Percentiles rank a stretch among this genome's conserved stretches.
phyloP scores from a whole-genome alignment of 768 basidiomycete species.

The Leccinellum albellum region DNA sequence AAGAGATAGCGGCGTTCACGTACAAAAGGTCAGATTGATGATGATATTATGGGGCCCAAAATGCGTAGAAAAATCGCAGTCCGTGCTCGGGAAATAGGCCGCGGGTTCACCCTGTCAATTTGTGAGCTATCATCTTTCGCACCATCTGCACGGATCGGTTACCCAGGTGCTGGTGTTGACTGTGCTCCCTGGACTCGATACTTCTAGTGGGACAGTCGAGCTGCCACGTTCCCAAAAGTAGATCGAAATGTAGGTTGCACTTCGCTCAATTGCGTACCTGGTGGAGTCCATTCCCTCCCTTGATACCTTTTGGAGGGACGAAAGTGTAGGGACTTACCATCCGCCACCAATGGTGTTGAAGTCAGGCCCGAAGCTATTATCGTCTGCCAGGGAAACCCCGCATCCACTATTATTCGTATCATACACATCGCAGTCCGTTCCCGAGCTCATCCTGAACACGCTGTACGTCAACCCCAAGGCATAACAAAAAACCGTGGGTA shows the following conservation, averaged over 20 bases:
- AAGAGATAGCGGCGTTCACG: background rate
- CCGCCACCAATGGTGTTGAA: slow-evolving; percentile 35
- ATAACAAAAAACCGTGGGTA: background rate
- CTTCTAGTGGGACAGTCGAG: slow-evolving; percentile 29
- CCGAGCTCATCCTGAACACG: slow-evolving; percentile 6
- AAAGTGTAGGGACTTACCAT: slow-evolving; percentile 14
- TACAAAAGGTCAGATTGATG: slow-evolving; percentile 12
- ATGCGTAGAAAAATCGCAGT: slow-evolving; percentile 52
- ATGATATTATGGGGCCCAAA: slow-evolving; percentile 55
- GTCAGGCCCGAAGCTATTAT: slow-evolving; percentile 27
- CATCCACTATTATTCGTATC: slow-evolving; percentile 29
- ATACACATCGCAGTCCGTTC: slow-evolving; percentile 24
- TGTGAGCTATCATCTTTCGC: background rate
- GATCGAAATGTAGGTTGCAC: slow-evolving; percentile 30
- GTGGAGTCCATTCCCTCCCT: background rate
- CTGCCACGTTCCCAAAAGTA: slow-evolving; percentile 38
- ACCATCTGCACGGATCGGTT: background rate
- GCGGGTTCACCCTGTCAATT: slow-evolving; percentile 47
- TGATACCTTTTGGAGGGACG: background rate
- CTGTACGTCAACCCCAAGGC: background rate
- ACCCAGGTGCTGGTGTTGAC: slow-evolving; percentile 21
- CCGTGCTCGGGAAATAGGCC: slow-evolving; percentile 58
- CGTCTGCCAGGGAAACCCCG: slow-evolving; percentile 21
- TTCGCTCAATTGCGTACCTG: slow-evolving; percentile 35
- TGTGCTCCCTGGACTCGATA: slow-evolving; percentile 18